Base-by-base conservation (phyloP, 345 rosid genomes). In the Brassica incana region DNA sequence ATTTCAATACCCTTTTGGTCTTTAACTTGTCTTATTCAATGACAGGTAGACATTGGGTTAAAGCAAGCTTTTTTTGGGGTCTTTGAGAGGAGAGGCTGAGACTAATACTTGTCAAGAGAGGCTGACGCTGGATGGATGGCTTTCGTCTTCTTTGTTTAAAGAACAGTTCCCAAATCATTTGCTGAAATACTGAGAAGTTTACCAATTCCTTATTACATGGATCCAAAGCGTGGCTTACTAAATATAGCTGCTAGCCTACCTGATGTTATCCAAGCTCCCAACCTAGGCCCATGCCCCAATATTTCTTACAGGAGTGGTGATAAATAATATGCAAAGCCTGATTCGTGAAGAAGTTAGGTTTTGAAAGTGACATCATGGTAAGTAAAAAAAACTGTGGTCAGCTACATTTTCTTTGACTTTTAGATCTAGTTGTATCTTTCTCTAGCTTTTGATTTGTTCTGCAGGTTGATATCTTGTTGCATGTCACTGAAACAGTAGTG, bases 381-480 rank as follows among this genome's bases (percentile, higher is more conserved):
- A 16, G 71, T 50, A 20, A 20, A 20, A 20, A 78, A 70, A 32
- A 77, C 58, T 62, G 7, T 65, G 32, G 54, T 40, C 62, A 59
- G 52, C 43, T 60, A 29, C 25, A 29, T 15, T 6, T 61, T 3
- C 25, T 29, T 18, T 4, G 12, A 11, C 16, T 27, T 77, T 20
- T 20, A 20, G 20, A 20, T 20, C 20, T 20, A 20, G 20, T 25
- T 70, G 36, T 36, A 54, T 62, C 12, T 62, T 27, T 29, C 71
- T 73, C 54, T 63, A 67, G 16, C 61, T 38, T 72, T 69, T 77
- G 62, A 77, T 77, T 81, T 76, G 43, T 29, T 67, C 69, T 74
- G 71, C 82, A 95, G 99, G 99, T 93, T 79, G 92, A 93, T 85
- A 85, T 93, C 77, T 85, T 95, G 92, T 88, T 89, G 60, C 87